Evolutionary conservation across 208 protist species (phyloP).

Genomic region (Trypanosomatidae sp.): DNA sequence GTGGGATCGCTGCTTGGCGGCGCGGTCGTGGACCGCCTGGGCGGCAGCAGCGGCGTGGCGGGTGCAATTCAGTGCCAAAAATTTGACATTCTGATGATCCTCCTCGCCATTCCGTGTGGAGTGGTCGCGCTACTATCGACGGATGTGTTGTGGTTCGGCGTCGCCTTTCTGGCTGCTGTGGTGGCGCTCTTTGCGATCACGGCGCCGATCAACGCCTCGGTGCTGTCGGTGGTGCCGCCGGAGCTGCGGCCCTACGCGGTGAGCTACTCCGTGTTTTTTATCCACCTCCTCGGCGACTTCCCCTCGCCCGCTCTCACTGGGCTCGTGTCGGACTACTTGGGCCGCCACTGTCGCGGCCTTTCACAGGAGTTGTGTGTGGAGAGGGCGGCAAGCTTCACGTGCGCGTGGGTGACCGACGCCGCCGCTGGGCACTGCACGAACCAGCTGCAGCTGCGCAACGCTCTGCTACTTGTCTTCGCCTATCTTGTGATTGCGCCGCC

Average conservation of each 20-base stretch:
- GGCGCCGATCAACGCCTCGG: slow-evolving; percentile 74
- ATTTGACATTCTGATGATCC: slow-evolving; percentile 52
- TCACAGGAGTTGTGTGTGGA: neutral
- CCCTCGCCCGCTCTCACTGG: slow-evolving; percentile 85
- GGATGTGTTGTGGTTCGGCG: slow-evolving; percentile 27
- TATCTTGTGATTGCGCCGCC: slow-evolving; percentile 50
- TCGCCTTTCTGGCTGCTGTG: slow-evolving; percentile 44
- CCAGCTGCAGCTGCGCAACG: slow-evolving; percentile 62
- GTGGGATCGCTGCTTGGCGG: slow-evolving; percentile 71
- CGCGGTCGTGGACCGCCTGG: slow-evolving; percentile 51
- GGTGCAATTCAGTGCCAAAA: slow-evolving; percentile 49
- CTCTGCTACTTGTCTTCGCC: slow-evolving; percentile 61
- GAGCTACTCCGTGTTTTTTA: slow-evolving; percentile 86
- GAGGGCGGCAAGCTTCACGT: slow-evolving; percentile 11
- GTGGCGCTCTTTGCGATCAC: slow-evolving; percentile 74
- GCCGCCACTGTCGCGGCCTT: slow-evolving; percentile 35
- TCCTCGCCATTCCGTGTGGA: slow-evolving; percentile 40
- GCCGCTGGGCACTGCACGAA: slow-evolving; percentile 40
- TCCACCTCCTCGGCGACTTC: slow-evolving; percentile 89
- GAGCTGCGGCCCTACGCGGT: slow-evolving; percentile 77
- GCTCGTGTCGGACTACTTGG: slow-evolving; percentile 42
- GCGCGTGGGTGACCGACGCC: slow-evolving; percentile 36
- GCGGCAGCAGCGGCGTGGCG: slow-evolving; percentile 45
- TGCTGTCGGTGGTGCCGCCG: slow-evolving; percentile 59
- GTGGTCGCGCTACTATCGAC: slow-evolving; percentile 38